phyloP scores from a whole-genome alignment of 768 basidiomycete genomes.

The Holtermanniella nyarrowii region DNA sequence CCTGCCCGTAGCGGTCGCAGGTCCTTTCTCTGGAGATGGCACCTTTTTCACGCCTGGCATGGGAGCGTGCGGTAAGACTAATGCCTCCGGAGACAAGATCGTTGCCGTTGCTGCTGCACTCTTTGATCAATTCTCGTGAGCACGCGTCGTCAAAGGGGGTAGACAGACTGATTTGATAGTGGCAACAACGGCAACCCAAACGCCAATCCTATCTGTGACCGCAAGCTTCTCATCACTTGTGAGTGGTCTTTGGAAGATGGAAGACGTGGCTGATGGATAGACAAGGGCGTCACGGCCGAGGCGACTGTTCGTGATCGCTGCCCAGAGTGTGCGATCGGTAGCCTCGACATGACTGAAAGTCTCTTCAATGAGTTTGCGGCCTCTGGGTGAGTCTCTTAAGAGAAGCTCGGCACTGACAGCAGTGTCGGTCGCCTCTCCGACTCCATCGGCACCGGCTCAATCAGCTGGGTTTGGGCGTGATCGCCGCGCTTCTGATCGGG shows the following conservation, averaged over 20 bases:
- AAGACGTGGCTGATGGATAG: background rate
- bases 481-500: no score
- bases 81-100: constrained; percentile 18
- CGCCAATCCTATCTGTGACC: constrained; percentile 28
- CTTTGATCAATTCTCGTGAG: constrained; percentile 25
- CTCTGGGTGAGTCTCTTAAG: background rate
- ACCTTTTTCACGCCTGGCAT: constrained; percentile 26
- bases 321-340: background rate
- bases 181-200: constrained; percentile 19
- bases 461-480: background rate
- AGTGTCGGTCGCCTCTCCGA: background rate
- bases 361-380: background rate
- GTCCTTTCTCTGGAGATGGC: constrained; percentile 32
- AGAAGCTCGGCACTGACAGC: background rate
- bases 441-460: background rate
- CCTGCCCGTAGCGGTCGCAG: constrained; percentile 1
- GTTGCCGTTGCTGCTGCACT: constrained; percentile 25
- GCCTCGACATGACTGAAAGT: background rate
- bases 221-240: constrained; percentile 24
- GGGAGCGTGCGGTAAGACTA: constrained; percentile 24
- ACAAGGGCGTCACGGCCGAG: background rate
- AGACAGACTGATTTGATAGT: constrained; percentile 15
- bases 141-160: background rate
- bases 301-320: background rate
- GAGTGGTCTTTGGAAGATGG: constrained; percentile 2